Base-by-base conservation (phyloP, 768 basidiomycete species). In the Porphyrellus cyaneotinctus region DNA sequence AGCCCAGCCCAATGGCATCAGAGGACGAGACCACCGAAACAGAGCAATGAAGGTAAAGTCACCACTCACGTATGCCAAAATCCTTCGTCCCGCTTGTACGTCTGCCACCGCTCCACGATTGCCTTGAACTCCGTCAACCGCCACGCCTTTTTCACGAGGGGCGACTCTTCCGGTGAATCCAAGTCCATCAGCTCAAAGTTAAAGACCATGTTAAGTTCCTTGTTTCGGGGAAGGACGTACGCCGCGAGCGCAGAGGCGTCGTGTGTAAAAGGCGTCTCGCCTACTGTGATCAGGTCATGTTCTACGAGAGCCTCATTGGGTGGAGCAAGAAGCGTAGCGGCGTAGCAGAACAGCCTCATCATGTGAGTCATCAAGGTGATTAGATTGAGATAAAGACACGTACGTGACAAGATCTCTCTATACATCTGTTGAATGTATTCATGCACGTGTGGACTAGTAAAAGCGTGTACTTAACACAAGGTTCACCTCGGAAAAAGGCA, bases 351-450 rank as follows among this genome's bases (percentile, higher is more conserved):
- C 41, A 33, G 49, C 39, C 22, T 18, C 18, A 31, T 12, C 6
- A n/a, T 3, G 33, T 53, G 42, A 57, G 33, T 51, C 15, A 60
- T 53, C 60, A 12, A 41, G 23, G 48, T 17, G 58, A 64, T 49
- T 52, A 58, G 56, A 54, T 47, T 3, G 56, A 39, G 44, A 52
- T 44, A 51, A 41, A 28, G 38, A 50, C 10, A 72, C 81, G 54
- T 59, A 85, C 83, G 70, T 11, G 79, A 80, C 15, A 87, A 72
- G 5, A 88, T 83, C 56, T 82, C 75, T 31, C 57, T 48, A 51
- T 83, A 65, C 84, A 91, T 86, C 68, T 88, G 81, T 57, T 78
- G 72, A 42, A 90, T 61, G 60, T 76, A 89, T 51, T 87, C 81
- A 59, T 87, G 84, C 0, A 87, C 81, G 11, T 72, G 72, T 6